Evolutionary conservation across 1,284 basidiomycete species (phyloP).

Genomic region (Violaceomyces palustris): DNA sequence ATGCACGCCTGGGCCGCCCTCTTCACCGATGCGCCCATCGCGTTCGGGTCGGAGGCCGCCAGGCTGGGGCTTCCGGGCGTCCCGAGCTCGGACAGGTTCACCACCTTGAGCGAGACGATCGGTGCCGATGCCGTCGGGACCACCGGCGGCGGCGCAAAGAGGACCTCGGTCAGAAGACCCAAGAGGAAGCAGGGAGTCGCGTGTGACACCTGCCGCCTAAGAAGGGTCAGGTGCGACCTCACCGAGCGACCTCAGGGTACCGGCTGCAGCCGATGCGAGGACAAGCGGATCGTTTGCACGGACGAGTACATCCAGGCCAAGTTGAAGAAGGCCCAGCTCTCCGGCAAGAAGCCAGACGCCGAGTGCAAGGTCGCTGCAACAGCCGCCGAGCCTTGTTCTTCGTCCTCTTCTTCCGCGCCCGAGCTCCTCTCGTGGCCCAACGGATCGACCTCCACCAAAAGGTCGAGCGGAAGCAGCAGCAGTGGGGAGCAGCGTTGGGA

Average conservation of each 20-base stretch:
- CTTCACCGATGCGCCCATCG: slow-evolving; percentile 42
- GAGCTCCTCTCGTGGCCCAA: neutral
- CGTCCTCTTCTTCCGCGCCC: no score
- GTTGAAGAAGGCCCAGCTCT: slow-evolving; percentile 18
- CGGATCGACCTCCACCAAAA: neutral
- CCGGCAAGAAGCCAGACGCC: slow-evolving; percentile 6
- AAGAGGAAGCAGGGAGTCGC: slow-evolving; percentile 51
- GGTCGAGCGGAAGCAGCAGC: neutral
- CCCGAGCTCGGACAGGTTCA: neutral
- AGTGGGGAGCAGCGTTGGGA: no score
- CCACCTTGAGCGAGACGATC: slow-evolving; percentile 9
- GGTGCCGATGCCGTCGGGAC: slow-evolving; percentile 10
- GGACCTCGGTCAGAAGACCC: no score
- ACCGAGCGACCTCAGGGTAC: slow-evolving; percentile 44
- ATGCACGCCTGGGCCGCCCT: slow-evolving; percentile 46
- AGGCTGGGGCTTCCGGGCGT: slow-evolving; percentile 1
- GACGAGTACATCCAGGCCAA: slow-evolving; percentile 48
- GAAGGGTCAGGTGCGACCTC: slow-evolving; percentile 46
- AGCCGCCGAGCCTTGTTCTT: neutral
- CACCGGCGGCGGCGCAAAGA: slow-evolving; percentile 9
- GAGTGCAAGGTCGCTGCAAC: neutral
- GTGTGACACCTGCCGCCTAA: slow-evolving; percentile 48
- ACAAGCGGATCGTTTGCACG: slow-evolving; percentile 49
- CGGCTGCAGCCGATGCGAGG: slow-evolving; percentile 47
- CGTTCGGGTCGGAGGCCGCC: slow-evolving; percentile 23